phyloP scores from a whole-genome alignment of 2,329 filamentous ascomycete species.

The Neonectria hederae region DNA sequence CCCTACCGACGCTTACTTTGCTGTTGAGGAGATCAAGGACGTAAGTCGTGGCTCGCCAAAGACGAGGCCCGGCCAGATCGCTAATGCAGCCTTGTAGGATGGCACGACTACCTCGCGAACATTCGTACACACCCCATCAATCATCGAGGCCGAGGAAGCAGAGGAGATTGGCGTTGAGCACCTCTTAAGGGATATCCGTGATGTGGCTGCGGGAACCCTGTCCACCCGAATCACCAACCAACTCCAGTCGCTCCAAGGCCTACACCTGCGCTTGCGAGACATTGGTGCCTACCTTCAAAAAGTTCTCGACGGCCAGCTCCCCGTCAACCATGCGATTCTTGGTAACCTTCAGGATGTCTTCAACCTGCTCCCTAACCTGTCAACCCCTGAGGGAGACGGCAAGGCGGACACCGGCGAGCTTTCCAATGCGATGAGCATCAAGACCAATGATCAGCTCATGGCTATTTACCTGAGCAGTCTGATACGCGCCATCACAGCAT shows the following conservation, averaged over 20 bases:
- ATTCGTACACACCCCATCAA: constrained; percentile 97
- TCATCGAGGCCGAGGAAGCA: constrained; percentile 98
- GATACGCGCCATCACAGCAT: constrained; percentile 97
- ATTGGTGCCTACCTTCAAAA: constrained; percentile 97
- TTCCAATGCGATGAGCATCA: constrained; percentile 96
- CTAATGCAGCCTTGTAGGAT: constrained; percentile 67
- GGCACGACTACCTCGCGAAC: constrained; percentile 97
- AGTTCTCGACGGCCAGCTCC: constrained; percentile 90
- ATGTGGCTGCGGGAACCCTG: constrained; percentile 95
- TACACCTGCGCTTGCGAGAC: constrained; percentile 93
- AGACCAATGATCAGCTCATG: constrained; percentile 99
- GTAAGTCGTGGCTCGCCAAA: constrained; percentile 62
- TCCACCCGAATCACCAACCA: constrained; percentile 98
- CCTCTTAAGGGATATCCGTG: constrained; percentile 94
- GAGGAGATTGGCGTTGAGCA: constrained; percentile 99
- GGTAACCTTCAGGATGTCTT: constrained; percentile 99
- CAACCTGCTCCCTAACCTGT: constrained; percentile 96
- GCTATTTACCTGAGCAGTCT: constrained; percentile 93
- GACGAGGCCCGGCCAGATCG: background rate
- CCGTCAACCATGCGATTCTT: constrained; percentile 96
- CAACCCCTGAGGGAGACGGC: constrained; percentile 77
- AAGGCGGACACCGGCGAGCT: constrained; percentile 81
- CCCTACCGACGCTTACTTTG: constrained; percentile 98
- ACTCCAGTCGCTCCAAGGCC: constrained; percentile 93
- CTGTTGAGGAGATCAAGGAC: constrained; percentile 99